Evolutionary conservation across 2,329 filamentous ascomycete species (phyloP).

Genomic region (Trichoderma simmonsii): DNA sequence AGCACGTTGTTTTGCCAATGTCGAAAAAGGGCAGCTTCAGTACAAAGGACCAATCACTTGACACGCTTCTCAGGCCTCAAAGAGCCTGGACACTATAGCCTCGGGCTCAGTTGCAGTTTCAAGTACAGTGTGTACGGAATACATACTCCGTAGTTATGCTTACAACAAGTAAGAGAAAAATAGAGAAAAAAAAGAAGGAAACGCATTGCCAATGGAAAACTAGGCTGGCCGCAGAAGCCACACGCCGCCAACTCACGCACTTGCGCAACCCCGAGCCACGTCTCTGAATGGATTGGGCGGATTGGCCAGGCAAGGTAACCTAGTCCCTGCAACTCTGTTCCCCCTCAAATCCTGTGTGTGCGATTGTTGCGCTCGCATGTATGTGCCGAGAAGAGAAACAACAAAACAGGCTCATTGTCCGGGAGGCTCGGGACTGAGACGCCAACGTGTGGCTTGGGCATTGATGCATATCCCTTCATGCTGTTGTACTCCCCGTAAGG

Average conservation of each 20-base stretch:
- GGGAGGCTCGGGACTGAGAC: conserved; percentile 3
- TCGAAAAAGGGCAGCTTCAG: not conserved
- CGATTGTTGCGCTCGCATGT: not conserved
- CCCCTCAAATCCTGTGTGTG: not conserved
- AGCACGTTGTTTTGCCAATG: not conserved
- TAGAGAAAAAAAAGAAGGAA: not conserved
- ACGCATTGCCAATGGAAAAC: not conserved
- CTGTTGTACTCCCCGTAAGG: not conserved
- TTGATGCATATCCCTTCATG: not conserved
- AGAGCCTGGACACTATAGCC: not conserved
- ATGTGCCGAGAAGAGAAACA: not conserved
- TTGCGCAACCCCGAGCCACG: not conserved
- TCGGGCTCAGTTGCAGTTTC: not conserved
- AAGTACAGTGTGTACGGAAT: not conserved
- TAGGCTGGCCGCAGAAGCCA: not conserved
- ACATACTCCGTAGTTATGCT: not conserved
- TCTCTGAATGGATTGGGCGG: not conserved
- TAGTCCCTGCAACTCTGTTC: not conserved
- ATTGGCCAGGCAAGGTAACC: not conserved
- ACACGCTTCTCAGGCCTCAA: not conserved
- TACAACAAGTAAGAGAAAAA: not conserved
- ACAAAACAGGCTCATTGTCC: not conserved
- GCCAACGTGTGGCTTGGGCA: not conserved
- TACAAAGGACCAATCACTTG: not conserved
- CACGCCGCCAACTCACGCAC: not conserved